These are phyloP conservation scores for Blastocystis sp. DNA, from an alignment of 352 stramenopile genomes.

Conservation along the genomic window DNA sequence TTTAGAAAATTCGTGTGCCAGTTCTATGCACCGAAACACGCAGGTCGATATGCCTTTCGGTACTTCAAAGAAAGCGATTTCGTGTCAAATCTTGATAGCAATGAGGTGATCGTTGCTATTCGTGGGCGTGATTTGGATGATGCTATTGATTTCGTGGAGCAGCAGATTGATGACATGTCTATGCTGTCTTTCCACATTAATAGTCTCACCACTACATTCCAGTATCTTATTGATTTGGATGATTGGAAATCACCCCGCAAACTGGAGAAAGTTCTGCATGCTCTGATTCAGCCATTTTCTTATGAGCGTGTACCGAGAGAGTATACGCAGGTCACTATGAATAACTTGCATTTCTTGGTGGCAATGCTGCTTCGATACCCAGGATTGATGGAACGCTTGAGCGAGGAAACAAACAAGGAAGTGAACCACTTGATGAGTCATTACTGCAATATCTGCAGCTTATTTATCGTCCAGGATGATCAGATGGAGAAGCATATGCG, in stretches of 20 bases:
- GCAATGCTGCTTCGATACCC: not conserved
- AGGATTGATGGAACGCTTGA: not conserved
- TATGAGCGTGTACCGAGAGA: not conserved
- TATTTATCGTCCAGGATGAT: not conserved
- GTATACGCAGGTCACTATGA: not conserved
- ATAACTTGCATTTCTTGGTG: not conserved
- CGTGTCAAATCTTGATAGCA: not conserved
- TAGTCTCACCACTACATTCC: slow-evolving; percentile 17
- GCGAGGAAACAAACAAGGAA: not conserved
- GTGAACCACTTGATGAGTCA: not conserved
- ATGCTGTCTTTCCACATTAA: slow-evolving; percentile 36
- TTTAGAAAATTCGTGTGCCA: slow-evolving; percentile 23
- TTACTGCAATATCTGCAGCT: slow-evolving; percentile 29
- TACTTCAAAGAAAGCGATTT: not conserved
- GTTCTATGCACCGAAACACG: slow-evolving; percentile 49
- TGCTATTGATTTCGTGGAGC: slow-evolving; percentile 16
- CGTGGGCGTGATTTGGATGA: slow-evolving; percentile 36
- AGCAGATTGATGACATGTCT: not conserved
- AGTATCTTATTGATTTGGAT: not conserved
- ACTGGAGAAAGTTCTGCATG: not conserved
- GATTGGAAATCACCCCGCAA: not conserved
- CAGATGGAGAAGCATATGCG: not conserved
- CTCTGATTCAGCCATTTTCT: not conserved
- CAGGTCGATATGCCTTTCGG: not conserved
- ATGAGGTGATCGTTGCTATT: slow-evolving; percentile 36